Evolutionary conservation across 225 moss, liverwort and hornwort species (phyloP).

Genomic region (Anthoceros angustus): DNA sequence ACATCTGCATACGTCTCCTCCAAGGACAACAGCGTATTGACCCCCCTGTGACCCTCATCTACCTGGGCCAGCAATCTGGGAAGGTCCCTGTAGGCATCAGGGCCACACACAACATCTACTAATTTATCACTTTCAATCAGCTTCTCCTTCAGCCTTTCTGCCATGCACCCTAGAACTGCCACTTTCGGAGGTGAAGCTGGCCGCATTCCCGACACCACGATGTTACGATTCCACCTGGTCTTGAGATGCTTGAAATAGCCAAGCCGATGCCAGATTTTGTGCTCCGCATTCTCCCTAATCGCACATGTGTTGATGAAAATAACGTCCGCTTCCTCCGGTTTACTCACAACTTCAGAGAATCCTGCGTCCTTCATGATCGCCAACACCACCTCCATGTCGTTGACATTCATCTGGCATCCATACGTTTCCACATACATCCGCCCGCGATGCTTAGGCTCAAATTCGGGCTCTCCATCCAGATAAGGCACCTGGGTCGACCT

Average conservation of each 20-base stretch:
- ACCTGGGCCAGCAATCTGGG: constrained; percentile 79
- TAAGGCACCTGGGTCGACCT: constrained; percentile 78
- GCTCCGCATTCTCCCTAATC: constrained; percentile 91
- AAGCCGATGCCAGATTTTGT: constrained; percentile 91
- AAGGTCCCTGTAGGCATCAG: constrained; percentile 94
- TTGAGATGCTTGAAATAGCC: constrained; percentile 87
- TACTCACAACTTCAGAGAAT: constrained; percentile 72
- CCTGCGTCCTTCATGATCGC: constrained; percentile 97
- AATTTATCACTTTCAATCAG: constrained; percentile 82
- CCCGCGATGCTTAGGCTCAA: constrained; percentile 38
- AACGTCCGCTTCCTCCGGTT: constrained; percentile 72
- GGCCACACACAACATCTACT: constrained; percentile 97
- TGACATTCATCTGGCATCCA: constrained; percentile 98
- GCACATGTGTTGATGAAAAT: constrained; percentile 98
- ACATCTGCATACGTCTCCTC: constrained; percentile 99
- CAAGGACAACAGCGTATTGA: constrained; percentile 82
- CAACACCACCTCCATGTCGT: constrained; percentile 96
- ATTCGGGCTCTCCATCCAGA: constrained; percentile 42
- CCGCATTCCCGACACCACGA: constrained; percentile 28
- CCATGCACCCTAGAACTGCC: constrained; percentile 95
- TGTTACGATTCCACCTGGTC: constrained; percentile 75
- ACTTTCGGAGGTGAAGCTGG: constrained; percentile 65
- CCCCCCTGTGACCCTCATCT: constrained; percentile 84
- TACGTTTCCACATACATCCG: constrained; percentile 92
- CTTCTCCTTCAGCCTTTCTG: constrained; percentile 79